Evolutionary conservation across 1,284 basidiomycete genomes (phyloP).

Genomic region (Irpex sp.): DNA sequence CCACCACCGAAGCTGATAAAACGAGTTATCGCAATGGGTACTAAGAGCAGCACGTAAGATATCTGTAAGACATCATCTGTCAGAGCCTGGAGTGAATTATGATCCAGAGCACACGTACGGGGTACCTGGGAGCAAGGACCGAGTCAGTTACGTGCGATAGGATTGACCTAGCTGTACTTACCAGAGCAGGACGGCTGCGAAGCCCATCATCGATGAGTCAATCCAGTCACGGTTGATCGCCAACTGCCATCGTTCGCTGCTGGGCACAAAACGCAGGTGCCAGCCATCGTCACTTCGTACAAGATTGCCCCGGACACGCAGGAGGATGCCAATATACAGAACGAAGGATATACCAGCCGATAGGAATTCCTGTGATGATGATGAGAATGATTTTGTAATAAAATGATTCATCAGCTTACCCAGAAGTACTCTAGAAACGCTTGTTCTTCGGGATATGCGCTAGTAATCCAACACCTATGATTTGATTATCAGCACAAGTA

Average conservation of each 20-base stretch:
- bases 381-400: neutral
- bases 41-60: constrained; percentile 32
- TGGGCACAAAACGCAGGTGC: constrained; percentile 30
- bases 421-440: constrained; percentile 43
- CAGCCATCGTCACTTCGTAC: constrained; percentile 27
- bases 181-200: constrained; percentile 34
- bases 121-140: constrained; percentile 14
- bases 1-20: constrained; percentile 29
- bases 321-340: constrained; percentile 32
- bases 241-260: constrained; percentile 33
- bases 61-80: constrained; percentile 19
- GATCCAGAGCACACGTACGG: constrained; percentile 7
- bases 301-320: constrained; percentile 39
- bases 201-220: constrained; percentile 31
- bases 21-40: constrained; percentile 35
- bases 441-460: constrained; percentile 36
- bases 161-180: constrained; percentile 8
- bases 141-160: neutral
- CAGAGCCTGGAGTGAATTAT: too few species aligned
- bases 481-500: neutral
- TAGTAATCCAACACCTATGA: constrained; percentile 45
- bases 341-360: constrained; percentile 31
- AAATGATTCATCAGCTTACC: constrained; percentile 19
- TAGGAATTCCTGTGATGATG: constrained; percentile 28
- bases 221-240: constrained; percentile 31